Percentiles rank a stretch among this genome's conserved stretches.
Evolutionary conservation across 306 rosid species (phyloP).

Genomic region (Inga oerstediana): DNA sequence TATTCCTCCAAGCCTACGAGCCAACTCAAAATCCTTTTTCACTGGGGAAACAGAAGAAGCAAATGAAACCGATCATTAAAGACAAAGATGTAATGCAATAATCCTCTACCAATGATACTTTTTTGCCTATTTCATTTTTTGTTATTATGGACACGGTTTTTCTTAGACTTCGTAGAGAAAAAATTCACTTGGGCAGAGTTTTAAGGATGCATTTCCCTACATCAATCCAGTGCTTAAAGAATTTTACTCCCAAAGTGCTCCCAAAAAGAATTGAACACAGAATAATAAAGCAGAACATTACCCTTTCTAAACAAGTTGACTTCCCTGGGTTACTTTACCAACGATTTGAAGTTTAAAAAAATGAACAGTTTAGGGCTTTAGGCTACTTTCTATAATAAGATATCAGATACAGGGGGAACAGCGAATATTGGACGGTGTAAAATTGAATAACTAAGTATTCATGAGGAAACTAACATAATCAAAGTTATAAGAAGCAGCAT

Average conservation of each 20-base stretch:
- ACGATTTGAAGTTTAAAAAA: neutral
- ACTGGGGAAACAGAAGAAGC: slow-evolving; percentile 48
- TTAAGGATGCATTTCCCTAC: neutral
- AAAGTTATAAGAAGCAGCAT: neutral
- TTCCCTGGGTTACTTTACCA: neutral
- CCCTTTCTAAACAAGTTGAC: neutral
- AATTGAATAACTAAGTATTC: neutral
- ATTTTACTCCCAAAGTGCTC: neutral
- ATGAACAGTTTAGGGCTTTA: neutral
- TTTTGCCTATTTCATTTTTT: neutral
- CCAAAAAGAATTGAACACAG: neutral
- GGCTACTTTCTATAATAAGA: neutral
- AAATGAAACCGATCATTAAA: neutral
- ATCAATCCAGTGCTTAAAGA: neutral
- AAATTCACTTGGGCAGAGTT: neutral
- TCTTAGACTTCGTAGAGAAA: neutral
- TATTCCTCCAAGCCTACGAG: slow-evolving; percentile 72
- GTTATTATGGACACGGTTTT: neutral
- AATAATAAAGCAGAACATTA: neutral
- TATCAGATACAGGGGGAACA: neutral
- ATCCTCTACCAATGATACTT: neutral
- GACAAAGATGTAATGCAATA: neutral
- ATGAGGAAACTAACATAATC: slow-evolving; percentile 1
- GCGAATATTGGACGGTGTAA: neutral
- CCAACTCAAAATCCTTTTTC: slow-evolving; percentile 92